These are phyloP conservation scores for Eucalyptus globulus DNA, from an alignment of 345 rosid genomes.

Conservation along the genomic window DNA sequence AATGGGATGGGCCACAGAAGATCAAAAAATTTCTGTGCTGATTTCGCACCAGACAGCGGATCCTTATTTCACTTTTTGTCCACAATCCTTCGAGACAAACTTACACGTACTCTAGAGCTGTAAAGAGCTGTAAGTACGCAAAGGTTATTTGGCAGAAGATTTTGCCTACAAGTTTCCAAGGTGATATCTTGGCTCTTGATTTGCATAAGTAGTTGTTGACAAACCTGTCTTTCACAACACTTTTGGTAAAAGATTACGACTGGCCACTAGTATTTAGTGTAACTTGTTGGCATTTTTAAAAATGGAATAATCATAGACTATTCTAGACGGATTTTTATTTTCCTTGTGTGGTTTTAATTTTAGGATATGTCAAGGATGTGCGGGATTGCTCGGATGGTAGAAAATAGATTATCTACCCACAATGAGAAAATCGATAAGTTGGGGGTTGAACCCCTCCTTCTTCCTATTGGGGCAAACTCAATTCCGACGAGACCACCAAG, in stretches of 20 bases:
- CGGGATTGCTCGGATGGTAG: neutral
- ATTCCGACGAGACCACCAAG: neutral
- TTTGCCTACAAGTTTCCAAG: neutral
- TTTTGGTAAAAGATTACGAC: neutral
- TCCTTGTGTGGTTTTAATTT: neutral
- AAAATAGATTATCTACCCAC: neutral
- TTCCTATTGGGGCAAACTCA: neutral
- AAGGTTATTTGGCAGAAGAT: neutral
- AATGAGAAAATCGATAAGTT: neutral
- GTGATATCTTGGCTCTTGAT: neutral
- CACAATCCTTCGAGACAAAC: neutral
- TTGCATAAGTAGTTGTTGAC: neutral
- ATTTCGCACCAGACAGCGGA: neutral
- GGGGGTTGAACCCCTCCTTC: neutral
- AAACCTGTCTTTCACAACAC: neutral
- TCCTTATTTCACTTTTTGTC: neutral
- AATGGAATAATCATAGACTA: neutral
- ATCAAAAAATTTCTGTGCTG: neutral
- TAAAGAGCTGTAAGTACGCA: neutral
- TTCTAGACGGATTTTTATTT: neutral
- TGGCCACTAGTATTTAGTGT: neutral
- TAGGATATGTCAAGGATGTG: neutral
- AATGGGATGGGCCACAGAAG: neutral
- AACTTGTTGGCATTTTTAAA: neutral
- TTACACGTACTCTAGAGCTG: neutral